phyloP scores from a whole-genome alignment of 257 asterid species.

The Petunia secreta region DNA sequence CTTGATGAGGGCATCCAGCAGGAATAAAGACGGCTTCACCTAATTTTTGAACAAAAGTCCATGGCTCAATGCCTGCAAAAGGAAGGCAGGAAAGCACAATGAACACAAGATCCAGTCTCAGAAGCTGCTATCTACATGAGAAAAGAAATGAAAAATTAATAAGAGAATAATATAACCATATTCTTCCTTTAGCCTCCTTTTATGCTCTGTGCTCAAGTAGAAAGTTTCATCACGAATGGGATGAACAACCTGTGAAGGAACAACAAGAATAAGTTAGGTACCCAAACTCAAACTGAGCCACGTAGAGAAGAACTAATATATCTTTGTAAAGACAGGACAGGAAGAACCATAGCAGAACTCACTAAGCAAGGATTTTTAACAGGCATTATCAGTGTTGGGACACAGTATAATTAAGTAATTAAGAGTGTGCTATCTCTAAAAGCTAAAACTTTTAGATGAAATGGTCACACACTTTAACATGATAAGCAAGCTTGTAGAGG shows the following conservation, averaged over 20 bases:
- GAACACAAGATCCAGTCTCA: conserved; percentile 19
- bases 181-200: conserved; percentile 51
- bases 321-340: too few relatives aligned
- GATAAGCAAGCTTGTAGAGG: too few relatives aligned
- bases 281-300: too few relatives aligned
- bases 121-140: background rate
- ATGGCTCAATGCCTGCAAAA: conserved; percentile 50
- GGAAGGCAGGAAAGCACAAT: background rate
- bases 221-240: conserved; percentile 81
- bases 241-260: conserved; percentile 56
- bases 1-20: conserved; percentile 61
- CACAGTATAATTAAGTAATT: too few relatives aligned
- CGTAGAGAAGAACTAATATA: too few relatives aligned
- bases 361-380: too few relatives aligned
- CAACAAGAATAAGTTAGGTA: background rate
- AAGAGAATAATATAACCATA: conserved; percentile 36
- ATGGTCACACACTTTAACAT: too few relatives aligned
- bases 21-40: conserved; percentile 56
- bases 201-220: conserved; percentile 67
- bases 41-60: conserved; percentile 53
- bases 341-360: too few relatives aligned
- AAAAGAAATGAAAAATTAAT: background rate
- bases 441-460: too few relatives aligned
- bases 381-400: too few relatives aligned
- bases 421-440: too few relatives aligned